Base-by-base conservation (phyloP, 225 moss, liverwort and hornwort genomes). In the Straminergon stramineum region DNA sequence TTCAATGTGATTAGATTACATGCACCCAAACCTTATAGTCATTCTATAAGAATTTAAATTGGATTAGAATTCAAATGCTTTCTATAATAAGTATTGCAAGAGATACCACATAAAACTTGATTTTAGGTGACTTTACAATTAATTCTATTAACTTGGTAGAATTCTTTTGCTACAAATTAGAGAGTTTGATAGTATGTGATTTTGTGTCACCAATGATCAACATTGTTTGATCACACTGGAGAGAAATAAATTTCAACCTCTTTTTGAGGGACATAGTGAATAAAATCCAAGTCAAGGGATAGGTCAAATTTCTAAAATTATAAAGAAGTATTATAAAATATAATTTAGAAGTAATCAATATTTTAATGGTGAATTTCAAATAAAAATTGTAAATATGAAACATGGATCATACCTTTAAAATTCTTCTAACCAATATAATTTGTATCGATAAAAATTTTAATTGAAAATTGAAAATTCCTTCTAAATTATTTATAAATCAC, bases 241-340 rank as follows among this genome's bases (percentile, higher is more conserved):
- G 31, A 48, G 4, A 75, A 75, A 48, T 30, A 45, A 45, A 48
- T 48, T 31, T 30, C 31, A 30, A 75, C 31, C 5, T 31, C 27
- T 68, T 39, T 37, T 39, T 39, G 2, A 14, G 1, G 12, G 14
- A 22, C 13, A n/a, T 0, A 22, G 1, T n/a, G 4, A n/a, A 69
- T n/a, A 21, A 69, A n/a, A n/a, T 1, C 22, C 4, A 4, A 13
- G 3, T 37, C 21, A 68, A 37, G 21, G 4, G 4, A 1, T n/a
- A 22, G 22, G n/a, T 12, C 11, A 68, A 68, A 8, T 18, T 66
- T 10, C 3, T 34, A 34, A 34, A 65, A 37, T 21, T 68, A 4
- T 37, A 10, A 68, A 37, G 37, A 37, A 37, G 67, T 20, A 37
- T 11, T 21, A 3, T 37, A 68, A 20, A 10, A 68, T 68, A 6